A percentile compares a stretch with the other conserved stretches of the same genome.
Conservation (phyloP, 495 filamentous ascomycete species). For the Letharia columbiana region DNA sequence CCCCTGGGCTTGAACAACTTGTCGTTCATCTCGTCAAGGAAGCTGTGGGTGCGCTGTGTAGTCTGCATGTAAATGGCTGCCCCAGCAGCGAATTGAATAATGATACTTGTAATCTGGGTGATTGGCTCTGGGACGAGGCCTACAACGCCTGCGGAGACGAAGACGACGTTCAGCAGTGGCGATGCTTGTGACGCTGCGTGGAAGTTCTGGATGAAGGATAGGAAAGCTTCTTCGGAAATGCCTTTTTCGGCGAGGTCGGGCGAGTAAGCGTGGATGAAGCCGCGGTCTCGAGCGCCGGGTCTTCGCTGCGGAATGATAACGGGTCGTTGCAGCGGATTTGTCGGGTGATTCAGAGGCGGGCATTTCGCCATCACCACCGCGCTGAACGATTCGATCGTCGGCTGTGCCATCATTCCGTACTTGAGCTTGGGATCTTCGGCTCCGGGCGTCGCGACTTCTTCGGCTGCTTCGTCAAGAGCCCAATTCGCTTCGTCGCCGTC, state of each 20-base stretch:
- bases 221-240: slow-evolving; percentile 33
- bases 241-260: slow-evolving; percentile 32
- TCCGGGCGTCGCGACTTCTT: not conserved
- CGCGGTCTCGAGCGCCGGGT: slow-evolving; percentile 26
- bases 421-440: slow-evolving; percentile 3
- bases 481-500: slow-evolving; percentile 4
- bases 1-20: slow-evolving; percentile 25
- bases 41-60: slow-evolving; percentile 22
- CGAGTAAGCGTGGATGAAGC: slow-evolving; percentile 36
- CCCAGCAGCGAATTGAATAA: slow-evolving; percentile 20
- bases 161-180: slow-evolving; percentile 20
- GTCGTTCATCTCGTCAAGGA: slow-evolving; percentile 25
- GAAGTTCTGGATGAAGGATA: slow-evolving; percentile 34
- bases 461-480: slow-evolving; percentile 9
- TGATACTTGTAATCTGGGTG: slow-evolving; percentile 15
- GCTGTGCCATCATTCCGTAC: slow-evolving; percentile 10
- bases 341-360: not conserved
- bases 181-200: slow-evolving; percentile 28
- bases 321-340: slow-evolving; percentile 16
- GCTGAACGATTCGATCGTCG: slow-evolving; percentile 22
- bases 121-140: slow-evolving; percentile 21
- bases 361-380: slow-evolving; percentile 6
- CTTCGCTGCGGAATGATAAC: slow-evolving; percentile 29
- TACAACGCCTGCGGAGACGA: slow-evolving; percentile 19
- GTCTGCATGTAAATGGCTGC: slow-evolving; percentile 23